phyloP scores from a whole-genome alignment of 2,329 filamentous ascomycete genomes.

The Phaeosphaeriaceae sp. region DNA sequence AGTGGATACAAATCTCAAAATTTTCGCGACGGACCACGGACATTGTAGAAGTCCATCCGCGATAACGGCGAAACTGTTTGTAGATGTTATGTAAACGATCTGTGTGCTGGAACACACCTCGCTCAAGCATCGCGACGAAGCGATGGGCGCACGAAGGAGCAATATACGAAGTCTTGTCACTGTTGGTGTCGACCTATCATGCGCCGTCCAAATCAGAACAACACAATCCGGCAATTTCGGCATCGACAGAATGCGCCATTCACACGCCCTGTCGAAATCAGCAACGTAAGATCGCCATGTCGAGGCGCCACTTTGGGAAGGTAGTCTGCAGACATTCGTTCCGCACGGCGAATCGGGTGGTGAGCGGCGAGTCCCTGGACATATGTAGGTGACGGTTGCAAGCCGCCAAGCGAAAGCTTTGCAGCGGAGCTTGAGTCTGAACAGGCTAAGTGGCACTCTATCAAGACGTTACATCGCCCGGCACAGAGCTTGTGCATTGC shows the following conservation, averaged over 20 bases:
- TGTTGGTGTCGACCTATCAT: constrained; percentile 1
- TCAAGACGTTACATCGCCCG: constrained; percentile 43
- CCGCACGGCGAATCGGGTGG: background rate
- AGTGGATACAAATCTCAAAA: constrained; percentile 7
- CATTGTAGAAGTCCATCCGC: background rate
- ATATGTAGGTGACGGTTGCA: constrained; percentile 23
- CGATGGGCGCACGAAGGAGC: background rate
- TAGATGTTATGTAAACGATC: background rate
- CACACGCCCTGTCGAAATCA: constrained; percentile 14
- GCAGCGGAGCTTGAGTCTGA: constrained; percentile 18
- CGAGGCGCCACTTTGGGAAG: constrained; percentile 28
- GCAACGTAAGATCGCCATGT: constrained; percentile 30
- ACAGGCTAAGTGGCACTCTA: constrained; percentile 21
- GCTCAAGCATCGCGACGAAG: background rate
- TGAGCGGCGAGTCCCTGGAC: background rate
- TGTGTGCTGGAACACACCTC: background rate
- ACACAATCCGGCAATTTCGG: constrained; percentile 16
- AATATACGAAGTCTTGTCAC: background rate
- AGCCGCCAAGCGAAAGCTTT: constrained; percentile 40
- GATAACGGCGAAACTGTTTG: background rate
- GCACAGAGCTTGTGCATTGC: constrained; percentile 33
- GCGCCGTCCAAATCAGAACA: background rate
- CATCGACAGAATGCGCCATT: constrained; percentile 3
- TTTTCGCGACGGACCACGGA: constrained; percentile 12
- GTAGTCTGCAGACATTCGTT: constrained; percentile 24